Percentiles rank a stretch among this genome's conserved stretches.
phyloP scores from a whole-genome alignment of 306 rosid genomes.

The Abrus precatorius region DNA sequence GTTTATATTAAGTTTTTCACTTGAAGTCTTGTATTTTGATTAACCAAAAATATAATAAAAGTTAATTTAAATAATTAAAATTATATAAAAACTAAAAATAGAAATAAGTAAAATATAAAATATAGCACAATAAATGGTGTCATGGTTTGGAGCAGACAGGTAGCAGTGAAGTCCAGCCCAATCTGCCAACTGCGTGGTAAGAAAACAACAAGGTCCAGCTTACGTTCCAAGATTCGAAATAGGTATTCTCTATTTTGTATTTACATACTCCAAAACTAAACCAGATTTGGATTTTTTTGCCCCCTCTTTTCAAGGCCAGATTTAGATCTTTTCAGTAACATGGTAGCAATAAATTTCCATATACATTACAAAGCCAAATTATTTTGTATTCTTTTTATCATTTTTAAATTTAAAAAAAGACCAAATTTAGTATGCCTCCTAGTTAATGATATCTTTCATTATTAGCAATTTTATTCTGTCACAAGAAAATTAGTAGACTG shows the following conservation, averaged over 20 bases:
- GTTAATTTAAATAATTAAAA: too few relatives aligned
- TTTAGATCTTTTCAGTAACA: neutral
- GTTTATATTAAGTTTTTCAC: too few relatives aligned
- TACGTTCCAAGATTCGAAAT: constrained; percentile 19
- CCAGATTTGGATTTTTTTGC: constrained; percentile 23
- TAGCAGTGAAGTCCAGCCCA: constrained; percentile 23
- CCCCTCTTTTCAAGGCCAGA: neutral
- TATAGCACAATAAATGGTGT: neutral
- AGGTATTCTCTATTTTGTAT: neutral
- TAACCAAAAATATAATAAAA: too few relatives aligned
- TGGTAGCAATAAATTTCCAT: neutral
- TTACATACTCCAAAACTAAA: neutral
- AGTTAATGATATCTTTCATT: neutral
- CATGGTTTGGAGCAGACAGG: constrained; percentile 13
- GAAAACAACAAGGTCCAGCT: constrained; percentile 24
- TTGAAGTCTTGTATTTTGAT: too few relatives aligned
- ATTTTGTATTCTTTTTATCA: neutral
- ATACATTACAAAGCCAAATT: neutral
- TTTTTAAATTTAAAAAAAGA: neutral
- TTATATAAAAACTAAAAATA: too few relatives aligned
- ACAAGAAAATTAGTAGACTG: neutral
- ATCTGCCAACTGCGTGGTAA: neutral
- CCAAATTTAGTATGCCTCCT: neutral
- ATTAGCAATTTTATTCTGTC: neutral
- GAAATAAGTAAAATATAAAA: neutral